Conservation (phyloP, 2,329 filamentous ascomycete species). For the Fusarium incarnatum region DNA sequence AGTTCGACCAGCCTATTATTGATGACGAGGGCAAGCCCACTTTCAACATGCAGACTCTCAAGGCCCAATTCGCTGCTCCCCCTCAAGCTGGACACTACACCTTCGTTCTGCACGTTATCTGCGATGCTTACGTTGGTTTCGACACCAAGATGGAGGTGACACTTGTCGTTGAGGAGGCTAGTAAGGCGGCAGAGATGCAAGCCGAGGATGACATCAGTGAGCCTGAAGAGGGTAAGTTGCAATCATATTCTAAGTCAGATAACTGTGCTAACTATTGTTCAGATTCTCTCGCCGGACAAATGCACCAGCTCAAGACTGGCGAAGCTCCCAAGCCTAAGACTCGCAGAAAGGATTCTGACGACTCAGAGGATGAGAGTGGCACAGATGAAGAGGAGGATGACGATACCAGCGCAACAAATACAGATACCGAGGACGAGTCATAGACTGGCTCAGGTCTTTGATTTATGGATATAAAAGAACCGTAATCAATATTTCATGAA, state of each 20-base stretch:
- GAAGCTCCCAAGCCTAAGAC: constrained; percentile 71
- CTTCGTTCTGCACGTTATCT: constrained; percentile 93
- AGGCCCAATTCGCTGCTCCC: constrained; percentile 96
- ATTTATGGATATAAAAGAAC: constrained; percentile 24
- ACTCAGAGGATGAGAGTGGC: constrained; percentile 84
- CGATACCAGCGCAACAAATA: constrained; percentile 76
- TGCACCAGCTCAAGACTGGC: constrained; percentile 85
- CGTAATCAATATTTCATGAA: constrained; percentile 18
- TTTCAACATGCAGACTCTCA: constrained; percentile 94
- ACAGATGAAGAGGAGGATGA: constrained; percentile 76
- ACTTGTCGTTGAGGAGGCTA: constrained; percentile 87
- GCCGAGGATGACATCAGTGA: constrained; percentile 97
- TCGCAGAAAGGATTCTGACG: constrained; percentile 65
- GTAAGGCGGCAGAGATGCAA: constrained; percentile 82
- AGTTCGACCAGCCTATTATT: constrained; percentile 90
- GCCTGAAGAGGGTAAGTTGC: constrained; percentile 88
- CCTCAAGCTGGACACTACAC: constrained; percentile 93
- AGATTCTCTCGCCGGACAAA: constrained; percentile 93
- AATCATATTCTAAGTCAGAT: background rate
- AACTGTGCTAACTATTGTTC: constrained; percentile 42
- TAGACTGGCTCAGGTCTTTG: constrained; percentile 43
- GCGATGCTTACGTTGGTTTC: constrained; percentile 94
- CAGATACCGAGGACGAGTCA: constrained; percentile 73
- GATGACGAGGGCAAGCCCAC: constrained; percentile 85
- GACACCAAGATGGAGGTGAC: constrained; percentile 93